phyloP scores from a whole-genome alignment of 2,329 filamentous ascomycete species.

The Fusarium incarnatum region DNA sequence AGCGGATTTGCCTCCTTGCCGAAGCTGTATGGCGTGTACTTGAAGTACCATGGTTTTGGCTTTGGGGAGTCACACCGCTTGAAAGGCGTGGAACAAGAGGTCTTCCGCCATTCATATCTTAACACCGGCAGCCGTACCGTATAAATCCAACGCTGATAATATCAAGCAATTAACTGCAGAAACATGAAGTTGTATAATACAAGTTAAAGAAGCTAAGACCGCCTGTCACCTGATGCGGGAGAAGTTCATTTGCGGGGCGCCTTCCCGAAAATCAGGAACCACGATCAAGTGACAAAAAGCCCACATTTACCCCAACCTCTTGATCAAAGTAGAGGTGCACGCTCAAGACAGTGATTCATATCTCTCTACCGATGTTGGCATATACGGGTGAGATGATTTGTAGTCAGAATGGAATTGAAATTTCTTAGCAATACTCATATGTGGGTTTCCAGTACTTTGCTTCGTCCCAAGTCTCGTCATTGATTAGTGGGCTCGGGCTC shows the following conservation, averaged over 20 bases:
- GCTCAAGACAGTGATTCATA: neutral
- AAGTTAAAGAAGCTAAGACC: conserved; percentile 1
- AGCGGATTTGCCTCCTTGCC: conserved; percentile 44
- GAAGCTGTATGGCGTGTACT: conserved; percentile 28
- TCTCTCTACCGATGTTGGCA: too few relatives aligned
- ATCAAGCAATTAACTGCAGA: neutral
- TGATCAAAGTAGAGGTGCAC: neutral
- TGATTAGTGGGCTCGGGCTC: neutral
- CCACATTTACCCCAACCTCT: neutral
- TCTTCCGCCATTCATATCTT: conserved; percentile 31
- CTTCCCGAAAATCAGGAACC: conserved; percentile 16
- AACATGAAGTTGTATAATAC: conserved; percentile 11
- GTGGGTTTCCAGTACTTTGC: neutral
- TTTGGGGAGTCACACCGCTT: conserved; percentile 23
- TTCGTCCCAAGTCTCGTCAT: neutral
- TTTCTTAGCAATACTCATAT: neutral
- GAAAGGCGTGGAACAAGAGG: conserved; percentile 37
- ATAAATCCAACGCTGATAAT: neutral
- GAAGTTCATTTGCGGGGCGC: conserved; percentile 32
- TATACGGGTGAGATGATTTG: neutral
- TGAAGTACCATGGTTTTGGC: conserved; percentile 2
- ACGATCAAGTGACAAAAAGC: neutral
- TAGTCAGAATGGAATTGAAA: neutral
- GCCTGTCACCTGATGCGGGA: conserved; percentile 33
- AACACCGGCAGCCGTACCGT: neutral